Evolutionary conservation across 345 rosid species (phyloP), one percentile per base, ranked within the genome.

Genomic region (Clarkia xantiana): DNA sequence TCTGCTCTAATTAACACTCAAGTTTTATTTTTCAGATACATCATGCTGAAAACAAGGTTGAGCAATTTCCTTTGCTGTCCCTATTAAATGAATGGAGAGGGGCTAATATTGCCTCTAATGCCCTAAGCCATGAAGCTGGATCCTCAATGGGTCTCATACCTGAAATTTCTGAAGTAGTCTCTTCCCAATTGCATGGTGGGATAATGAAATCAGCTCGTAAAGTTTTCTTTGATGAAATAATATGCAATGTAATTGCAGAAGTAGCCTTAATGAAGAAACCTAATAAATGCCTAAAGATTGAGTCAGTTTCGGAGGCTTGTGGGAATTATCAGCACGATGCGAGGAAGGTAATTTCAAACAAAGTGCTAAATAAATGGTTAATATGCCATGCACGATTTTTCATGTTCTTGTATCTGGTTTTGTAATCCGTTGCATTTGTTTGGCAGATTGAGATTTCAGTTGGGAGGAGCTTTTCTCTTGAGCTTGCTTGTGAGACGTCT

Each of bases 171-270:
- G 86, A 82, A 58, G 85, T 62, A 47, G 70, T 93, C 64, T 82
- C 95, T 64, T 60, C 55, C 57, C 84, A 87, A 70, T 72, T 93
- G 65, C 99, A 87, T 56, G 47, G 71, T 42, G 87, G 86, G 57
- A 76, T 93, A 53, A 61, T 87, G 72, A 84, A 79, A 71, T 67
- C 71, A 29, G 87, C 90, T 44, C 90, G 96, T 54, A 74, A 89
- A 66, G 79, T 80, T 63, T 58, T 80, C 14, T 60, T 93, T n/a
- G 90, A 93, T 68, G 95, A 87, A 67, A 77, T 93, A 62, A 78
- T 87, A 47, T 65, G 84, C 61, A 62, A 66, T 53, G 60, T 71
- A 42, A 79, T 87, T 49, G 64, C 80, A 42, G 94, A 80, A 50
- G 73, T 67, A 43, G 58, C 63, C 51, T 62, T 64, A 58, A 53